phyloP scores from a whole-genome alignment of 176 grass and related monocot genomes.

The Canna indica region DNA sequence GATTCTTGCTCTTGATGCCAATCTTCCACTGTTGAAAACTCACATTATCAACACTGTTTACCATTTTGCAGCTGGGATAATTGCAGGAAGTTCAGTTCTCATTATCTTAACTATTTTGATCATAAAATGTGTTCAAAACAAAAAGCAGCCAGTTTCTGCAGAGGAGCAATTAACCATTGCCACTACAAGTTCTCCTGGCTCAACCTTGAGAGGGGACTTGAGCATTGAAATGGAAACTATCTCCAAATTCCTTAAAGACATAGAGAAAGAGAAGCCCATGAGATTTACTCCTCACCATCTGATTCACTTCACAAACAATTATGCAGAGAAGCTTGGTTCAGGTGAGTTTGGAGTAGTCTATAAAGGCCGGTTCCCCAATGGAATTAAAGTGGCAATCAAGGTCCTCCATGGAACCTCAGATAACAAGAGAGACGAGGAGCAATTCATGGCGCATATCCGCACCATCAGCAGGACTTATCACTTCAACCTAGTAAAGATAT shows the following conservation, averaged over 20 bases:
- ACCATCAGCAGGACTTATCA: not conserved
- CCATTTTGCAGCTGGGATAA: not conserved
- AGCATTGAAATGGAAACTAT: conserved; percentile 41
- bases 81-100: not conserved
- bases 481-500: not conserved
- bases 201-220: conserved; percentile 13
- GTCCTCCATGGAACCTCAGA: conserved; percentile 28
- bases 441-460: not conserved
- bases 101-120: not conserved
- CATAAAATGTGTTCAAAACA: not conserved
- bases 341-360: conserved; percentile 65
- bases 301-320: conserved; percentile 29
- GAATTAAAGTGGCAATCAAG: conserved; percentile 45
- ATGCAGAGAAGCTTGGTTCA: conserved; percentile 30
- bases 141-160: not conserved
- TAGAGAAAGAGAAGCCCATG: conserved; percentile 47
- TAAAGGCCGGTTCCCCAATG: conserved; percentile 37
- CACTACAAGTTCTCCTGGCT: not conserved
- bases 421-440: not conserved
- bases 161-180: not conserved
- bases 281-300: conserved; percentile 44
- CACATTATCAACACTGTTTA: not conserved
- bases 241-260: conserved; percentile 40
- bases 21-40: not conserved
- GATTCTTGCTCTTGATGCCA: not conserved